Evolutionary conservation across 1,284 basidiomycete genomes (phyloP).

Genomic region (Malassezia restricta): DNA sequence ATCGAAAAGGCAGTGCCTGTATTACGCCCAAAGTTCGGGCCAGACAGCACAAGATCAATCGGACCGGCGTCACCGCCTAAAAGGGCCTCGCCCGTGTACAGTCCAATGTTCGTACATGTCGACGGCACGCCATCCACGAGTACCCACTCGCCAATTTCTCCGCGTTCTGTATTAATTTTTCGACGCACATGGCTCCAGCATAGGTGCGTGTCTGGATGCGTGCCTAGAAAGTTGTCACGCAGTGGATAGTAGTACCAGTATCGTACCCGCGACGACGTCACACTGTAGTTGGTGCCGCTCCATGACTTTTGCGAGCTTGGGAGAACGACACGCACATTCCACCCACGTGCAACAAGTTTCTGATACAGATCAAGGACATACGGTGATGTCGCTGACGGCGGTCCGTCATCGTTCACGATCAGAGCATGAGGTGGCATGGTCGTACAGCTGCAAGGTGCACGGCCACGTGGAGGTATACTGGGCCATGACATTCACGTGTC

Average conservation of each 20-base stretch:
- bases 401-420: constrained; percentile 43
- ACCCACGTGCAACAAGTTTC: constrained; percentile 24
- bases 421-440: constrained; percentile 18
- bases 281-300: constrained; percentile 40
- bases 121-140: constrained; percentile 40
- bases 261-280: constrained; percentile 20
- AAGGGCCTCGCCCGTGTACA: constrained; percentile 30
- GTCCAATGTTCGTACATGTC: constrained; percentile 37
- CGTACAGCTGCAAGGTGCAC: too few species aligned
- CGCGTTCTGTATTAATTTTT: constrained; percentile 21
- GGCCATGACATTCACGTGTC: too few species aligned
- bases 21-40: constrained; percentile 43
- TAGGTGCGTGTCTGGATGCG: constrained; percentile 18
- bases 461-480: too few species aligned
- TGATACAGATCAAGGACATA: constrained; percentile 38
- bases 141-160: constrained; percentile 41
- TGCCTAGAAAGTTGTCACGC: constrained; percentile 25
- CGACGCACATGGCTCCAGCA: constrained; percentile 35
- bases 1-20: constrained; percentile 42
- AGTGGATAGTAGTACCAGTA: constrained; percentile 46
- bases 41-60: constrained; percentile 39
- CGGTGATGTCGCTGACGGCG: constrained; percentile 32
- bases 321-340: constrained; percentile 39
- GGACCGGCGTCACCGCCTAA: constrained; percentile 18
- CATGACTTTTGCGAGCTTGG: constrained; percentile 26